Evolutionary conservation across 495 filamentous ascomycete species (phyloP), one percentile per base, ranked within the genome.

Genomic region (Annulohypoxylon bovei): DNA sequence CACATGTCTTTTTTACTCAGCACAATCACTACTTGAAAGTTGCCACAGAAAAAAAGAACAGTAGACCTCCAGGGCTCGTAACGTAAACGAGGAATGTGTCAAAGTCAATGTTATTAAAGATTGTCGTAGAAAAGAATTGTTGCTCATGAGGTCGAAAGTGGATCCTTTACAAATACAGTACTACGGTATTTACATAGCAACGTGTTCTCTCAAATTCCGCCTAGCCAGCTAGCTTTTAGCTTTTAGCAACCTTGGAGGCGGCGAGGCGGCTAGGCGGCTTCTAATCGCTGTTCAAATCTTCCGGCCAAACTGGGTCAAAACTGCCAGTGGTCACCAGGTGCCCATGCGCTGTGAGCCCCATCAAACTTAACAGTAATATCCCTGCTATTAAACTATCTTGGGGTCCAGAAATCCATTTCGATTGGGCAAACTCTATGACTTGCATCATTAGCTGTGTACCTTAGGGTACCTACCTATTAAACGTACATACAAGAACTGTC

Each of bases 1-100:
- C 75, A 77, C 75, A 77, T 77, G 70, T 73, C 73, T 74, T 75
- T 67, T 75, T 67, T 18, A 42, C 7, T 27, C 30, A 6, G 46
- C 23, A 12, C 11, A 20, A 28, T 22, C 37, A 33, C 46, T 58
- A 32, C 20, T 37, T 57, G 44, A 50, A 57, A 62, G 14, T 70
- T 49, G 71, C 71, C 71, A 73, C 71, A 27, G 44, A 20, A 37
- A 42, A 54, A 46, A 52, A 47, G 50, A 32, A 61, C 6, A 39
- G 35, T 46, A 55, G n/a, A 42, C 39, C 39, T 42, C 39, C 39
- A 39, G 27, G 56, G 23, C 37, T 55, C 16, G 20, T 27, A 62
- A 23, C 22, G 12, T 22, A 62, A 46, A 61, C 56, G 64, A 72
- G 47, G 46, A 46, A 67, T 62, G 53, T 63, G 46, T 44, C n/a